Conservation (phyloP, 441 rosid genomes). For the Pelargonium citronellum region DNA sequence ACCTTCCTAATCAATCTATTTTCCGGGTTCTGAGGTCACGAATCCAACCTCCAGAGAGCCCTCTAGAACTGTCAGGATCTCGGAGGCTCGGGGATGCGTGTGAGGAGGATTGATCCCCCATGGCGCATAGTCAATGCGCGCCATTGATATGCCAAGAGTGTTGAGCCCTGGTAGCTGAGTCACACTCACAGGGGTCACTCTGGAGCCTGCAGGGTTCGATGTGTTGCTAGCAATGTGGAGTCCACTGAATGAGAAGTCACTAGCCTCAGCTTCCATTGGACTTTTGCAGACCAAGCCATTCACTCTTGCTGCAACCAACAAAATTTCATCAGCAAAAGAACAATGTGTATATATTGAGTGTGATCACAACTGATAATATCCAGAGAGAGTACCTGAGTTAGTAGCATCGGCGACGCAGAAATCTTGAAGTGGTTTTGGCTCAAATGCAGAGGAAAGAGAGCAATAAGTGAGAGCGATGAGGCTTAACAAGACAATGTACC, state of each 20-base stretch:
- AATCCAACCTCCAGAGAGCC: conserved; percentile 17
- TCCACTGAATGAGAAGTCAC: conserved; percentile 18
- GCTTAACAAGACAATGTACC: neutral
- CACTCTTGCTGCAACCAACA: neutral
- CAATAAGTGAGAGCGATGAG: neutral
- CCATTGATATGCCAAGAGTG: conserved; percentile 21
- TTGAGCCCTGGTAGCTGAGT: conserved; percentile 18
- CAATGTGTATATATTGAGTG: conserved; percentile 20
- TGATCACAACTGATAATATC: neutral
- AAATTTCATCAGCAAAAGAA: neutral
- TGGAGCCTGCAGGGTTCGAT: conserved; percentile 12
- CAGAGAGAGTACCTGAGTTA: conserved; percentile 2
- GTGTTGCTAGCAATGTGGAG: conserved; percentile 13
- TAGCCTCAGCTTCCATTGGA: conserved; percentile 2
- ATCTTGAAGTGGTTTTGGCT: conserved; percentile 18
- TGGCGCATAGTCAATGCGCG: conserved; percentile 17
- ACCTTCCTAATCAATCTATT: conserved; percentile 16
- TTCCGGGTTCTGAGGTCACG: conserved; percentile 15
- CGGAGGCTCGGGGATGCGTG: conserved; percentile 17
- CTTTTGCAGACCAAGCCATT: conserved; percentile 17
- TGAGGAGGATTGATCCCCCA: conserved; percentile 20
- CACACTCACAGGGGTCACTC: conserved; percentile 13
- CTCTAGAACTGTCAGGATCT: conserved; percentile 22
- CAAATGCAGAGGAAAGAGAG: conserved; percentile 14
- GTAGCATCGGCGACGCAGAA: conserved; percentile 10